A percentile compares a stretch with the other conserved stretches of the same genome.
These are phyloP conservation scores for Dioscorea dumetorum DNA, from an alignment of 106 monocot species.

Conservation along the genomic window DNA sequence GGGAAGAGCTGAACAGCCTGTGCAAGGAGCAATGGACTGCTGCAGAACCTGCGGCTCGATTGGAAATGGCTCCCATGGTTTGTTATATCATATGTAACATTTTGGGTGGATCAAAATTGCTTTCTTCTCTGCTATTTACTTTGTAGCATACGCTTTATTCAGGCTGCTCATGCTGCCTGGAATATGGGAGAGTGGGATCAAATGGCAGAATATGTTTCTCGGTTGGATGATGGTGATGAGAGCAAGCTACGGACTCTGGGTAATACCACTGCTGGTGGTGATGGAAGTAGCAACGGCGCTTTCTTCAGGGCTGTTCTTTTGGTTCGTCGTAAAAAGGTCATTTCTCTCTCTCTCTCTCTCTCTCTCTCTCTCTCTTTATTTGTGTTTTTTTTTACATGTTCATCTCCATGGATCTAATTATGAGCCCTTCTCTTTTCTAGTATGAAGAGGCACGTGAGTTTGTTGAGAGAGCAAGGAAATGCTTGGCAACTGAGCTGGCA, in stretches of 20 bases:
- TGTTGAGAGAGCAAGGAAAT: conserved; percentile 94
- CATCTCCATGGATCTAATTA: conserved; percentile 1
- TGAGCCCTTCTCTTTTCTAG: conserved; percentile 30
- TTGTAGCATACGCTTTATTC: background rate
- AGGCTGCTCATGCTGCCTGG: conserved; percentile 99
- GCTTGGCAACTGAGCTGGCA: conserved; percentile 92
- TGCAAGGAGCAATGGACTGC: conserved; percentile 96
- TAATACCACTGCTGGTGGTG: conserved; percentile 71
- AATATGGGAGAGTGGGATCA: conserved; percentile 99
- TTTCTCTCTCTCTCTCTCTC: background rate
- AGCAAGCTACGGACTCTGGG: conserved; percentile 65
- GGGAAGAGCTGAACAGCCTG: conserved; percentile 87
- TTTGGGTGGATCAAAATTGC: conserved; percentile 1
- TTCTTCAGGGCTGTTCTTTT: conserved; percentile 94
- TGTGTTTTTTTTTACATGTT: background rate
- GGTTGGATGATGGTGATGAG: conserved; percentile 94
- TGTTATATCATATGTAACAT: conserved; percentile 3
- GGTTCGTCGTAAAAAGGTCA: conserved; percentile 78
- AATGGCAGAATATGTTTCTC: conserved; percentile 96
- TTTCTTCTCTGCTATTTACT: background rate
- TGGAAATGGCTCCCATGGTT: conserved; percentile 99
- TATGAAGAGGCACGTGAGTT: conserved; percentile 84
- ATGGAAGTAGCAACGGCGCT: conserved; percentile 97
- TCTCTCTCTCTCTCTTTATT: too few species aligned
- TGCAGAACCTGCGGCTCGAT: conserved; percentile 74